Conservation (phyloP, 805 yeast genomes). For the Komagataella mondaviorum region DNA sequence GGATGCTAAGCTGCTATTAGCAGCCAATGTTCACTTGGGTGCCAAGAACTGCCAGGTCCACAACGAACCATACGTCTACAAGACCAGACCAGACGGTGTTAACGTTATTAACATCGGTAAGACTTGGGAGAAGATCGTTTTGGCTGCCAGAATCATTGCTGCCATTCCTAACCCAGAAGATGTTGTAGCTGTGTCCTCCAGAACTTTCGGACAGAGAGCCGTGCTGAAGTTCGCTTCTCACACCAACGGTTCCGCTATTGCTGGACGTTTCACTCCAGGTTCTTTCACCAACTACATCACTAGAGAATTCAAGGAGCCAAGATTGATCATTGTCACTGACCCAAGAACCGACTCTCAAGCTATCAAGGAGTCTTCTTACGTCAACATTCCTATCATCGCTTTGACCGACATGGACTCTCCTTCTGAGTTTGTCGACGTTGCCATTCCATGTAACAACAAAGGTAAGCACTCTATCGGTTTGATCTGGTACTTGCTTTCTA, state of each 20-base stretch:
- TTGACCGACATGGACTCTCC: slow-evolving; percentile 98
- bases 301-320: slow-evolving; percentile 99
- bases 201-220: slow-evolving; percentile 99
- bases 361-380: slow-evolving; percentile 98
- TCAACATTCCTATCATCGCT: slow-evolving; percentile 99
- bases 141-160: slow-evolving; percentile 99
- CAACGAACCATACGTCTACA: slow-evolving; percentile 94
- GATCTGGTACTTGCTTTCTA: slow-evolving; percentile 98
- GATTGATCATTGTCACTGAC: slow-evolving; percentile 97
- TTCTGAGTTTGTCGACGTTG: slow-evolving; percentile 97
- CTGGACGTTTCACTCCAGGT: slow-evolving; percentile 99
- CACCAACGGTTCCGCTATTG: slow-evolving; percentile 99
- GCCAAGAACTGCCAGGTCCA: slow-evolving; percentile 99
- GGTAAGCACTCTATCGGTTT: slow-evolving; percentile 99
- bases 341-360: slow-evolving; percentile 99
- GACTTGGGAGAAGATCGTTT: slow-evolving; percentile 99
- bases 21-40: slow-evolving; percentile 99
- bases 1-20: slow-evolving; percentile 97
- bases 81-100: slow-evolving; percentile 99
- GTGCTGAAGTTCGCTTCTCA: slow-evolving; percentile 98
- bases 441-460: slow-evolving; percentile 99
- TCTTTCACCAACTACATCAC: slow-evolving; percentile 99
- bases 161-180: slow-evolving; percentile 98
- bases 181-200: slow-evolving; percentile 97
- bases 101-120: slow-evolving; percentile 96